Conservation (phyloP, 257 asterid genomes). For the Paraleonurus japonicus region DNA sequence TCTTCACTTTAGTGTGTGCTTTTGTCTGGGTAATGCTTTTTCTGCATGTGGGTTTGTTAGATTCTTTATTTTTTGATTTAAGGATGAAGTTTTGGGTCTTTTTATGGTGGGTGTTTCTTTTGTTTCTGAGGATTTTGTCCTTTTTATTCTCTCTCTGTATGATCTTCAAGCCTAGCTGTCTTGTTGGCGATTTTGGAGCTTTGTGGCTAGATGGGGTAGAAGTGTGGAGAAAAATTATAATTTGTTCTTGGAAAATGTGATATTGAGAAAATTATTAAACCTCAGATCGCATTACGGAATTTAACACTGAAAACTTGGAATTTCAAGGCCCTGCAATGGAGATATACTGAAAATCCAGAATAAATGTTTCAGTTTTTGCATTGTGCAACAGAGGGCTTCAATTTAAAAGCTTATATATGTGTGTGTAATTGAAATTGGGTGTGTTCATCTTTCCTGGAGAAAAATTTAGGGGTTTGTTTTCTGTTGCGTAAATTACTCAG, state of each 20-base stretch:
- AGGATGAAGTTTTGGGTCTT: background rate
- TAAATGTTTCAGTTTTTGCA: background rate
- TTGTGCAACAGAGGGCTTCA: background rate
- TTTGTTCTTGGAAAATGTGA: conserved; percentile 20
- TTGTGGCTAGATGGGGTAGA: too few relatives aligned
- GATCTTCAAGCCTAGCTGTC: conserved; percentile 1
- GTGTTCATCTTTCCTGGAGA: background rate
- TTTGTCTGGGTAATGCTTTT: too few relatives aligned
- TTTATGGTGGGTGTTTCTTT: background rate
- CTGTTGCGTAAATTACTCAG: background rate
- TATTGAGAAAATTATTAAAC: background rate
- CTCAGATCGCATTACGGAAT: conserved; percentile 13
- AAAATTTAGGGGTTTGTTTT: background rate
- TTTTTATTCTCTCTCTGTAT: background rate
- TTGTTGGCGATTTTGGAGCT: background rate
- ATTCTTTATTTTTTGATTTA: background rate
- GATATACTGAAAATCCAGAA: background rate
- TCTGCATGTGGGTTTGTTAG: conserved; percentile 9
- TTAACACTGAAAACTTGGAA: background rate
- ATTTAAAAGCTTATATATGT: background rate
- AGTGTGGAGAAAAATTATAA: background rate
- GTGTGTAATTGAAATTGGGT: background rate
- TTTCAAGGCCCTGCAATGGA: background rate
- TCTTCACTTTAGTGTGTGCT: background rate
- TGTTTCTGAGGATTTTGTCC: background rate